phyloP scores from a whole-genome alignment of 2,329 filamentous ascomycete species.

The Stemphylium vesicarium region DNA sequence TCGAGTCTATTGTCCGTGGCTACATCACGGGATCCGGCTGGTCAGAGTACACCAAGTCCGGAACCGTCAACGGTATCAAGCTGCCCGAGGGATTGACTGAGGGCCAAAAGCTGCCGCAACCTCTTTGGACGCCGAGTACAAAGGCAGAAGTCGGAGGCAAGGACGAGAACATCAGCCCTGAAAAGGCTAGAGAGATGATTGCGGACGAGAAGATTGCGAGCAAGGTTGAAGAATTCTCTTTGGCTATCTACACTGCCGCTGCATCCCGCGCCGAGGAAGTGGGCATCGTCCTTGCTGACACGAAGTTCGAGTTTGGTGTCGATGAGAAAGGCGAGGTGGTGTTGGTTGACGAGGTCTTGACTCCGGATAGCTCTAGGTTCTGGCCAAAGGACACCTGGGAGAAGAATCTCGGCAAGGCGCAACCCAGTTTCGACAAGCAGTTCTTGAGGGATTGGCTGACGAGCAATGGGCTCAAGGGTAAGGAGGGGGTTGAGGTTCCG shows the following conservation, averaged over 20 bases:
- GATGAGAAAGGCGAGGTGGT: slow-evolving; percentile 69
- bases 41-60: slow-evolving; percentile 74
- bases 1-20: slow-evolving; percentile 86
- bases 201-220: slow-evolving; percentile 69
- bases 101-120: slow-evolving; percentile 70
- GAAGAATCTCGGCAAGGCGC: slow-evolving; percentile 67
- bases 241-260: slow-evolving; percentile 69
- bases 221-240: slow-evolving; percentile 68
- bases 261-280: slow-evolving; percentile 68
- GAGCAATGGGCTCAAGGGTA: slow-evolving; percentile 73
- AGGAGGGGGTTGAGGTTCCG: slow-evolving; percentile 74
- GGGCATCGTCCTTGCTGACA: slow-evolving; percentile 79
- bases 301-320: slow-evolving; percentile 78
- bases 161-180: slow-evolving; percentile 84
- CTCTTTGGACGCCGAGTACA: slow-evolving; percentile 82
- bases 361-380: slow-evolving; percentile 78
- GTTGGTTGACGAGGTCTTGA: slow-evolving; percentile 84
- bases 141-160: slow-evolving; percentile 82
- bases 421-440: slow-evolving; percentile 86
- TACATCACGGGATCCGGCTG: slow-evolving; percentile 89
- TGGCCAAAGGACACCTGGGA: slow-evolving; percentile 79
- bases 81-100: slow-evolving; percentile 72
- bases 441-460: slow-evolving; percentile 81
- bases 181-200: slow-evolving; percentile 61
- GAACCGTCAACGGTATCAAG: slow-evolving; percentile 80